A percentile compares a stretch with the other conserved stretches of the same genome.
phyloP scores from a whole-genome alignment of 2,329 filamentous ascomycete species.

The Fusarium mundagurra region DNA sequence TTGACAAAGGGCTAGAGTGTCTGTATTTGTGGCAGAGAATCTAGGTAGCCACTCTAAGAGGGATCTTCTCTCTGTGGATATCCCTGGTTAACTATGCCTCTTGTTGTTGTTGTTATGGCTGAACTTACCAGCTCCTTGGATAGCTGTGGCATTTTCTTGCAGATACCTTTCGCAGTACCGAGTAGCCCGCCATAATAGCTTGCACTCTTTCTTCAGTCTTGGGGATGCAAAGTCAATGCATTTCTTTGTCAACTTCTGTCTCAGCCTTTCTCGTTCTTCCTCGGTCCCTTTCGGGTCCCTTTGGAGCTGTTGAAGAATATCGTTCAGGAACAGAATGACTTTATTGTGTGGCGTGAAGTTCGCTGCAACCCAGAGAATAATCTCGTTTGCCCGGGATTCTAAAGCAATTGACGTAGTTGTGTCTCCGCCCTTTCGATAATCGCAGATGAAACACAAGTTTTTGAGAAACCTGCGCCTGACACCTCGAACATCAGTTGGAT shows the following conservation, averaged over 20 bases:
- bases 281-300: neutral
- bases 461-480: conserved; percentile 47
- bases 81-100: neutral
- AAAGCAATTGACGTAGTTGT: conserved; percentile 57
- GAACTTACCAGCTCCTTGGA: conserved; percentile 9
- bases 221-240: conserved; percentile 29
- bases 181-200: conserved; percentile 19
- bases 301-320: conserved; percentile 34
- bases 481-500: neutral
- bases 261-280: neutral
- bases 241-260: neutral
- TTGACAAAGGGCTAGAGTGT: conserved; percentile 6
- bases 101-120: no score
- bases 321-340: conserved; percentile 46
- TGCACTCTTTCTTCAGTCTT: conserved; percentile 39
- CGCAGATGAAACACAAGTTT: conserved; percentile 57
- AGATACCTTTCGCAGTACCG: conserved; percentile 25
- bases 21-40: neutral
- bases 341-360: conserved; percentile 45
- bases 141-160: neutral
- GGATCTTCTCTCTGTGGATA: neutral
- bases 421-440: conserved; percentile 56
- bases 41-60: conserved; percentile 24
- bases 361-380: conserved; percentile 56
- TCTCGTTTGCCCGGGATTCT: conserved; percentile 46